Evolutionary conservation across 2,329 filamentous ascomycete genomes (phyloP).

Genomic region (Phoma sp.): DNA sequence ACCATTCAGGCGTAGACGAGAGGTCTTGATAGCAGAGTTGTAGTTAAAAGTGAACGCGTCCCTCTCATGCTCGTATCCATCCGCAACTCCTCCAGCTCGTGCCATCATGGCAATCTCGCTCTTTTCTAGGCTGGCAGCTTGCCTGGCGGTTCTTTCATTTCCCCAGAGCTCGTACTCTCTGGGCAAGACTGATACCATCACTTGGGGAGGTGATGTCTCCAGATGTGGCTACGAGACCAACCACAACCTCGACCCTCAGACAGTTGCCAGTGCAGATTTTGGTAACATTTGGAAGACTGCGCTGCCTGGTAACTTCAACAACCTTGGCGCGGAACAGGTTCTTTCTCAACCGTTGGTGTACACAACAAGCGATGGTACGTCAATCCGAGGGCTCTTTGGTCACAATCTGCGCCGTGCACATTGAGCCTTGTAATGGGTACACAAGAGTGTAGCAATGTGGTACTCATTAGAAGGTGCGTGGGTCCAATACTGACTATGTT

Average conservation of each 20-base stretch:
- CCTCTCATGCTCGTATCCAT: neutral
- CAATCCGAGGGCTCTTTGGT: neutral
- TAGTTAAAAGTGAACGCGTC: conserved; percentile 1
- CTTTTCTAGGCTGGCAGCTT: conserved; percentile 5
- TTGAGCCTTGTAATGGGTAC: too few relatives aligned
- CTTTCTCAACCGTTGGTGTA: conserved; percentile 60
- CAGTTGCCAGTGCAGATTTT: conserved; percentile 63
- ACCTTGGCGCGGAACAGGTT: conserved; percentile 57
- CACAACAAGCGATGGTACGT: conserved; percentile 53
- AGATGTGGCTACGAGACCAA: conserved; percentile 62
- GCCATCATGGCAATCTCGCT: conserved; percentile 3
- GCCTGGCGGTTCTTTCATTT: conserved; percentile 2
- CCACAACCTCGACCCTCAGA: conserved; percentile 67
- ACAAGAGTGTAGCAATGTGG: too few relatives aligned
- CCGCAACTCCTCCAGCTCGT: neutral
- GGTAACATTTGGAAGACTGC: conserved; percentile 60
- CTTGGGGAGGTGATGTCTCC: conserved; percentile 64
- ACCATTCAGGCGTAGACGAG: neutral
- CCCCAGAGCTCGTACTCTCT: conserved; percentile 1
- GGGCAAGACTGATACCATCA: conserved; percentile 60
- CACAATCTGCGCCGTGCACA: too few relatives aligned
- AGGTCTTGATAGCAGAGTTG: neutral
- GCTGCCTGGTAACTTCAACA: conserved; percentile 61
- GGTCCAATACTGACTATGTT: neutral
- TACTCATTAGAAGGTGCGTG: too few relatives aligned